Conservation (phyloP, 768 basidiomycete genomes). For the Chalciporus piperatus region DNA sequence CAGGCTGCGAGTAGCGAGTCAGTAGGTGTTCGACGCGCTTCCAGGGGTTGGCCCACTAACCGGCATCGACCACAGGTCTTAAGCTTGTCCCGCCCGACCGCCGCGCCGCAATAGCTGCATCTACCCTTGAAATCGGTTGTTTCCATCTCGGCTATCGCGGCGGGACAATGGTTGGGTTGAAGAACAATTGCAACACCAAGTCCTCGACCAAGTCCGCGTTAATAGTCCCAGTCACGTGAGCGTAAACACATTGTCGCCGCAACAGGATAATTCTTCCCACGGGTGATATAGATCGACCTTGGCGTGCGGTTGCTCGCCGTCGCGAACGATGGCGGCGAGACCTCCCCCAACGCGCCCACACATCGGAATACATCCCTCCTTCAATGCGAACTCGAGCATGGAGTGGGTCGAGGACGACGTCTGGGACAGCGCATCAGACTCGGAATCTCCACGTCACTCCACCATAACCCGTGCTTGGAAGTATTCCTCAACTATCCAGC, state of each 20-base stretch:
- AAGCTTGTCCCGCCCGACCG: slow-evolving; percentile 24
- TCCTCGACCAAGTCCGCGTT: no score
- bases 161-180: neutral
- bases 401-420: slow-evolving; percentile 87
- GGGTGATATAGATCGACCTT: neutral
- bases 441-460: slow-evolving; percentile 63
- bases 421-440: slow-evolving; percentile 83
- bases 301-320: slow-evolving; percentile 13
- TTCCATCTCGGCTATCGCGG: neutral
- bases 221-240: neutral
- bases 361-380: slow-evolving; percentile 55
- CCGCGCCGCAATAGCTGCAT: slow-evolving; percentile 23
- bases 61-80: slow-evolving; percentile 25
- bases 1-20: slow-evolving; percentile 10
- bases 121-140: slow-evolving; percentile 21
- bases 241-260: neutral
- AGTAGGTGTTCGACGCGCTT: neutral
- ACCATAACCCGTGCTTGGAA: slow-evolving; percentile 47
- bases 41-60: slow-evolving; percentile 7
- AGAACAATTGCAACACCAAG: no score
- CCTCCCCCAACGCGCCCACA: slow-evolving; percentile 75
- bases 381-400: slow-evolving; percentile 43
- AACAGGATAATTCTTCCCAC: slow-evolving; percentile 11
- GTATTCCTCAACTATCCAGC: slow-evolving; percentile 25
- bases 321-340: slow-evolving; percentile 46